Base-by-base conservation (phyloP, 306 rosid species). In the Prunus fruticosa region DNA sequence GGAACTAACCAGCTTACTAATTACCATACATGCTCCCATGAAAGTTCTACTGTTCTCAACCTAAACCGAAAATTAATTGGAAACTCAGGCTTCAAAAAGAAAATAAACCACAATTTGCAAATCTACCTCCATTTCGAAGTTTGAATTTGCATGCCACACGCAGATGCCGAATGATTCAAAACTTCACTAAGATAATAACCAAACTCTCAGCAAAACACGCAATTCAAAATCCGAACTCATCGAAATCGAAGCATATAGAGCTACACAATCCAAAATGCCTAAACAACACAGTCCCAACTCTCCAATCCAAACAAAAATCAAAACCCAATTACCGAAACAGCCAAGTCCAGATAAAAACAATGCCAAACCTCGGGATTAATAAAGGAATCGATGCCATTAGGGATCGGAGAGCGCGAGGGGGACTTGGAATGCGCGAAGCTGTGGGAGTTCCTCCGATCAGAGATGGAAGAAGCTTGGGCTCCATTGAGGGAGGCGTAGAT, bases 371-470 rank as follows among this genome's bases (percentile, higher is more conserved):
- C 97, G 2, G 93, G 69, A 81, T 58, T 82, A 56, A 18, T 64
- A 22, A 83, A 69, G 68, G 81, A 79, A 78, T 82, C 87, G 56
- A 78, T 77, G 68, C 96, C 96, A 67, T 92, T 95, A 8, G 81
- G 8, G 3, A 74, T n/a, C 70, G 91, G 84, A 19, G 96, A 88
- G 34, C 84, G 79, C 28, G 89, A 63, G 43, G 73, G 75, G 13
- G 85, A 69, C 66, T 3, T 88, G 66, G 92, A 84, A 79, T 81
- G 93, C 20, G 85, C 83, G 74, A 77, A 84, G 79, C 89, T 77
- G 78, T 87, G 87, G 27, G 98, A 91, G 64, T 76, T 89, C 61
- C 97, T 85, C 77, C 97, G 96, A 86, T 87, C 90, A 76, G 93
- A 90, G 38, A 79, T 75, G 12, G 88, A 10, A n/a, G 89, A 81